Evolutionary conservation across 352 stramenopile genomes (phyloP).

Genomic region (Phytophthora litchii): DNA sequence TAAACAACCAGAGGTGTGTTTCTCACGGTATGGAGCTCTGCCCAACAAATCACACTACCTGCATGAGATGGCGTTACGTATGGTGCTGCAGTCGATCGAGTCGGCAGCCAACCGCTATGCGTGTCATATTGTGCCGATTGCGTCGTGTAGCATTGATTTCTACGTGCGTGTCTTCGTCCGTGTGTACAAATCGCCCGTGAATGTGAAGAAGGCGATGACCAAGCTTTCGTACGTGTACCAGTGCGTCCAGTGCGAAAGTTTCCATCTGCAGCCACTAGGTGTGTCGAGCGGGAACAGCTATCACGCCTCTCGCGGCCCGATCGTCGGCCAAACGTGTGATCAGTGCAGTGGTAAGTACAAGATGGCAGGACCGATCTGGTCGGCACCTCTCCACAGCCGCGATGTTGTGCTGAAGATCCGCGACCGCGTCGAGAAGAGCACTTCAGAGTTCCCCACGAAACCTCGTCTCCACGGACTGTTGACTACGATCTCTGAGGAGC

Average conservation of each 20-base stretch:
- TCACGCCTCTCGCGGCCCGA: constrained; percentile 76
- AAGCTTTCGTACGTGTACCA: constrained; percentile 90
- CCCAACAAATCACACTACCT: constrained; percentile 91
- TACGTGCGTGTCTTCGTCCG: constrained; percentile 99
- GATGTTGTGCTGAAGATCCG: constrained; percentile 87
- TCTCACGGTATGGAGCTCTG: constrained; percentile 83
- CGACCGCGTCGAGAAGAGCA: constrained; percentile 77
- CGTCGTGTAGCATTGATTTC: constrained; percentile 99
- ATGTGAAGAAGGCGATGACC: constrained; percentile 94
- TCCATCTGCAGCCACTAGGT: constrained; percentile 96
- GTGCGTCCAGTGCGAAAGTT: constrained; percentile 97
- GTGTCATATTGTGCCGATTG: constrained; percentile 96
- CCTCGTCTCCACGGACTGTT: constrained; percentile 94
- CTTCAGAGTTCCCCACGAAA: constrained; percentile 92
- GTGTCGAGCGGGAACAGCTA: constrained; percentile 87
- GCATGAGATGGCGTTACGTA: constrained; percentile 88
- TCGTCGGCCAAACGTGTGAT: constrained; percentile 76
- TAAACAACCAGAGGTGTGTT: constrained; percentile 91
- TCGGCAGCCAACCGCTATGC: constrained; percentile 95
- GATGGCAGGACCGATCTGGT: constrained; percentile 98
- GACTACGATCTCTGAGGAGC: constrained; percentile 95
- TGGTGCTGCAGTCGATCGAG: constrained; percentile 96
- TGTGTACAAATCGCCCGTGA: constrained; percentile 96
- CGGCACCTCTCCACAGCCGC: constrained; percentile 94
- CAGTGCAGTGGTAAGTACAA: constrained; percentile 87